phyloP scores from a whole-genome alignment of 2,329 filamentous ascomycete genomes.

The Phoma herbarum region DNA sequence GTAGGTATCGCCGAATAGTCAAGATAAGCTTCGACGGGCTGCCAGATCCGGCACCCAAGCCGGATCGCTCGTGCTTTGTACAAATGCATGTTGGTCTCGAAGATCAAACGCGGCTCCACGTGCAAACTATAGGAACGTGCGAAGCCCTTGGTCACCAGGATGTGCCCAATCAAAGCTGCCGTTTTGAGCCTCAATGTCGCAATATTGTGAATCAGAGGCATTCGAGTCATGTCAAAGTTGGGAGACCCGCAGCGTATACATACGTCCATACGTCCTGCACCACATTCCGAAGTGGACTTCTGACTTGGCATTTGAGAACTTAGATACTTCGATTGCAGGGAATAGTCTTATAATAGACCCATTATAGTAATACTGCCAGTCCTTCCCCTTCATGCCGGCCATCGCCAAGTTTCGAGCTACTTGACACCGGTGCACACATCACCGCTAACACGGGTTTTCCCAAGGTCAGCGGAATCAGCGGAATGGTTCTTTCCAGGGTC shows the following conservation, averaged over 20 bases:
- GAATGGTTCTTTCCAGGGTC: neutral
- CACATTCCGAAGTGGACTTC: neutral
- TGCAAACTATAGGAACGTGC: neutral
- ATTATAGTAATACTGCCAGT: constrained; percentile 2
- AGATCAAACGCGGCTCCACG: neutral
- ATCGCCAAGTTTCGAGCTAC: constrained; percentile 4
- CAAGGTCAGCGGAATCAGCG: neutral
- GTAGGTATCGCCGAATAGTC: no score
- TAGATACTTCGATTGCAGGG: neutral
- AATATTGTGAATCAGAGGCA: neutral
- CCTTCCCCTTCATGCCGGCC: neutral
- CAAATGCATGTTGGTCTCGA: neutral
- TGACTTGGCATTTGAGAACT: neutral
- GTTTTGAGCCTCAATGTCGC: neutral
- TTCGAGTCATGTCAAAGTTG: neutral
- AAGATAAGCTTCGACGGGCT: neutral
- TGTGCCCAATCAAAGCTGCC: neutral
- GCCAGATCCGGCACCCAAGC: neutral
- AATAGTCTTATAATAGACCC: neutral
- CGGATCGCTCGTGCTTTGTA: neutral
- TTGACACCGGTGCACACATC: neutral
- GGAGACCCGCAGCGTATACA: neutral
- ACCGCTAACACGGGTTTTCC: neutral
- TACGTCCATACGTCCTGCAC: constrained; percentile 1
- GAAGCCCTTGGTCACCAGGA: neutral